These are phyloP conservation scores for Lenwebbia sp. DNA, from an alignment of 345 rosid species.

Conservation along the genomic window DNA sequence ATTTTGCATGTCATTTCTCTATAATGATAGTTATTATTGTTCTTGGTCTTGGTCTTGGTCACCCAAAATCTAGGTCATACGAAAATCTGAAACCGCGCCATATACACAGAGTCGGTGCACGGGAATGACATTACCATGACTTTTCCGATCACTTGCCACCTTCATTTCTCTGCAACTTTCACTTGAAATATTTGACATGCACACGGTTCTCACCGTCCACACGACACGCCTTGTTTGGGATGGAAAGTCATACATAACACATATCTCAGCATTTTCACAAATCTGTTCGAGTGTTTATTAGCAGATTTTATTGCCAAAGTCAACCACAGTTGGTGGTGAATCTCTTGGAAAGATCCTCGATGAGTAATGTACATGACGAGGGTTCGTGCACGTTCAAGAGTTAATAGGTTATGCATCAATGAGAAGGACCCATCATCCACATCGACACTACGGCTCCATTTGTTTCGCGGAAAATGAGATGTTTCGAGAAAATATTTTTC, in stretches of 20 bases:
- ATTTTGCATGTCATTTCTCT: not conserved
- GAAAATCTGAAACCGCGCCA: not conserved
- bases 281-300: not conserved
- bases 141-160: not conserved
- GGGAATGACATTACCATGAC: not conserved
- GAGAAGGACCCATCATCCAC: too few relatives aligned
- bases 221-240: not conserved
- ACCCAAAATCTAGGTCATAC: not conserved
- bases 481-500: too few relatives aligned
- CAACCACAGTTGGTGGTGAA: not conserved
- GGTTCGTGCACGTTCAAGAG: not conserved
- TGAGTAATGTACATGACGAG: not conserved
- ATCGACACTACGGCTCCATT: too few relatives aligned
- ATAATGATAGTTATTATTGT: not conserved
- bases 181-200: not conserved
- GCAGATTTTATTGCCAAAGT: not conserved
- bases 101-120: not conserved
- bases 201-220: not conserved
- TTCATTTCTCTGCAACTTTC: not conserved
- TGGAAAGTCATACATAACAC: not conserved
- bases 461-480: too few relatives aligned
- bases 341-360: not conserved
- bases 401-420: rapidly evolving
- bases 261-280: not conserved
- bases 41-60: not conserved